Evolutionary conservation across 2,329 filamentous ascomycete genomes (phyloP).

Genomic region (Nigrospora oryzae): DNA sequence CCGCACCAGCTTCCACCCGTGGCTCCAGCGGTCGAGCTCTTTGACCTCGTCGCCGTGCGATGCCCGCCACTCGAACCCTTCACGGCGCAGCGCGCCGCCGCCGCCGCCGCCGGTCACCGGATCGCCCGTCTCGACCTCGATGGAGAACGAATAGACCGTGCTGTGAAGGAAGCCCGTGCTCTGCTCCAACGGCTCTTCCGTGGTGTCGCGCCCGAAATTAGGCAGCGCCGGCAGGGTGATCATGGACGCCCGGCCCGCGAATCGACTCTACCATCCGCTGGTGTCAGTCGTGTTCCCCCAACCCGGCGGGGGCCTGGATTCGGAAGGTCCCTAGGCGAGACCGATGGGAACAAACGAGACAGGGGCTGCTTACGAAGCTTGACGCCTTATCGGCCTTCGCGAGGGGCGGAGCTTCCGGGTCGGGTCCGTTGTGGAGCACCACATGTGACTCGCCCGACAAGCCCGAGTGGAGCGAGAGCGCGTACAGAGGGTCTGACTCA

Average conservation of each 20-base stretch:
- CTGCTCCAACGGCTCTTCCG: conserved; percentile 3
- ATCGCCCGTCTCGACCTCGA: conserved; percentile 20
- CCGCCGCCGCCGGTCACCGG: not conserved
- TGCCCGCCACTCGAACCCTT: conserved; percentile 35
- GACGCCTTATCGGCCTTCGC: conserved; percentile 13
- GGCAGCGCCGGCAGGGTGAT: conserved; percentile 21
- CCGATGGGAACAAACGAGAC: not conserved
- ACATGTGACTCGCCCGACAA: conserved; percentile 18
- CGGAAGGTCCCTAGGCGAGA: no score
- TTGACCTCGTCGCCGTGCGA: conserved; percentile 24
- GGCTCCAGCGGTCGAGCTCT: conserved; percentile 17
- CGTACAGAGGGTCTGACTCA: conserved; percentile 21
- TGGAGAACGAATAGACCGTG: conserved; percentile 20
- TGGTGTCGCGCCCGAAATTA: conserved; percentile 2
- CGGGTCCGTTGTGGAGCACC: conserved; percentile 24
- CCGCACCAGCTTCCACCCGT: conserved; percentile 34
- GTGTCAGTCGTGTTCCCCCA: no score
- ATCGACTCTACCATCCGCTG: no score
- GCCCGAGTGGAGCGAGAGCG: conserved; percentile 16
- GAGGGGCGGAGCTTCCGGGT: conserved; percentile 16
- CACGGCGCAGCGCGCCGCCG: conserved; percentile 8
- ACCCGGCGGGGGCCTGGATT: no score
- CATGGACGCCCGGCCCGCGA: conserved; percentile 2
- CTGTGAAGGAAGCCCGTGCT: conserved; percentile 6
- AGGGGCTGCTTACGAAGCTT: conserved; percentile 7